Evolutionary conservation across 805 yeast species (phyloP).

Genomic region (Ogataea ganodermae): DNA sequence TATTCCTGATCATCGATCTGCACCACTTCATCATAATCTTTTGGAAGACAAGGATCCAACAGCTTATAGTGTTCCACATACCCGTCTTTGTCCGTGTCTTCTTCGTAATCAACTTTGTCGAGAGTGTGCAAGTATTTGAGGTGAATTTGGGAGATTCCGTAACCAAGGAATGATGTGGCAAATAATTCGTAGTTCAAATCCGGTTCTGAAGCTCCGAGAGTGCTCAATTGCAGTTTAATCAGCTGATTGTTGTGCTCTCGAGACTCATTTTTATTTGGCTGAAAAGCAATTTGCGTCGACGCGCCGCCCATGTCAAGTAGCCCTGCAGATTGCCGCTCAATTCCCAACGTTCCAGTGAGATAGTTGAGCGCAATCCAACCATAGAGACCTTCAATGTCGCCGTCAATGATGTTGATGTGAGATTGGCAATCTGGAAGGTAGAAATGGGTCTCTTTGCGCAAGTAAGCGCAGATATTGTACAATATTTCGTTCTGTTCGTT

Average conservation of each 20-base stretch:
- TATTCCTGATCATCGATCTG: conserved; percentile 18
- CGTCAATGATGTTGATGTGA: conserved; percentile 62
- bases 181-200: conserved; percentile 45
- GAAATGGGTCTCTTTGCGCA: conserved; percentile 48
- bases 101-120: conserved; percentile 14
- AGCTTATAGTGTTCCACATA: conserved; percentile 15
- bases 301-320: conserved; percentile 67
- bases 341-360: conserved; percentile 46
- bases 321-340: conserved; percentile 47
- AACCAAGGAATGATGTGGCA: conserved; percentile 59
- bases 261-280: conserved; percentile 51
- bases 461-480: conserved; percentile 50
- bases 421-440: conserved; percentile 61
- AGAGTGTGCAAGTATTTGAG: conserved; percentile 44
- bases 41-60: conserved; percentile 62
- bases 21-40: conserved; percentile 35
- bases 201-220: conserved; percentile 29
- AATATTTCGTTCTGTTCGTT: conserved; percentile 46
- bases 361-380: conserved; percentile 69
- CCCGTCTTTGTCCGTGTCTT: conserved; percentile 15
- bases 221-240: conserved; percentile 45
- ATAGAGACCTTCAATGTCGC: conserved; percentile 65
- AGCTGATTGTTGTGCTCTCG: conserved; percentile 48
- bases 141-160: conserved; percentile 61
- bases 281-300: conserved; percentile 64